Conservation (phyloP, 2,329 filamentous ascomycete genomes). For the Xylaria multiplex region DNA sequence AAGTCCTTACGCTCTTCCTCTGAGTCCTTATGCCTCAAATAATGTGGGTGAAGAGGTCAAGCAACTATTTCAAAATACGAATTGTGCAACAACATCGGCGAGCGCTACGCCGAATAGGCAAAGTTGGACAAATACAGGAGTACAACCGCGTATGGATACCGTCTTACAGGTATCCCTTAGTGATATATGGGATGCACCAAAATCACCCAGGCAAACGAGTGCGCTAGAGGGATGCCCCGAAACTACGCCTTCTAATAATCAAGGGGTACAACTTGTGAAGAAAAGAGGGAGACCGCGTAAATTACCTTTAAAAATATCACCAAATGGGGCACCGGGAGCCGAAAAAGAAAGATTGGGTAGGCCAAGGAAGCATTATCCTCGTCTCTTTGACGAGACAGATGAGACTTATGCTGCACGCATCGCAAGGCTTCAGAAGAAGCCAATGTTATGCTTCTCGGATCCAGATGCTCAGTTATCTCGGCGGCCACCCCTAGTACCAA, state of each 20-base stretch:
- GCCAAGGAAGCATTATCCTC: slow-evolving; percentile 22
- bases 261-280: slow-evolving; percentile 11
- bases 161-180: not conserved
- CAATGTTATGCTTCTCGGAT: slow-evolving; percentile 8
- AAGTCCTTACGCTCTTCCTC: not conserved
- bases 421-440: slow-evolving; percentile 11
- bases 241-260: not conserved
- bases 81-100: not conserved
- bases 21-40: not conserved
- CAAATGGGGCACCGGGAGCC: not conserved
- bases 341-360: slow-evolving; percentile 24
- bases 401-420: slow-evolving; percentile 13
- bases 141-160: not conserved
- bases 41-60: not conserved
- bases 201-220: slow-evolving; percentile 10
- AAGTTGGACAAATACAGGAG: slow-evolving; percentile 3
- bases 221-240: not conserved
- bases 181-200: slow-evolving; percentile 16
- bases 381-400: slow-evolving; percentile 13
- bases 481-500: not conserved
- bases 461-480: not conserved
- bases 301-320: not conserved
- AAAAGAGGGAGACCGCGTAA: slow-evolving; percentile 28
- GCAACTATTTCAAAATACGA: not conserved
- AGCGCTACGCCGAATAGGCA: slow-evolving; percentile 1